Base-by-base conservation (phyloP, 83 land plant species). In the Picea abies region DNA sequence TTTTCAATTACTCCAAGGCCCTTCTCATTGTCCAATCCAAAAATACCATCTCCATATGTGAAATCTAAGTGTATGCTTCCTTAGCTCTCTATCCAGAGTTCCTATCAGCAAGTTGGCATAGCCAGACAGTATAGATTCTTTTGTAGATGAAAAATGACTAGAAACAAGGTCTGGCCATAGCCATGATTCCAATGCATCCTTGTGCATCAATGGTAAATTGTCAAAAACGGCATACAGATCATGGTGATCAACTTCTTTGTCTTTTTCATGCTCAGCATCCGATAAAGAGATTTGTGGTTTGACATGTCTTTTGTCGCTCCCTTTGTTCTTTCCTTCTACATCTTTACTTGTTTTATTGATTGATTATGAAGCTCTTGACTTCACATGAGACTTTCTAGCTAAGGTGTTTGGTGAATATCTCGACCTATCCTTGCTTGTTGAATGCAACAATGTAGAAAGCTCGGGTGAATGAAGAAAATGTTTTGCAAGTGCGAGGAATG, bases 161-260 rank as follows among this genome's bases (percentile, higher is more conserved):
- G 82, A 52, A 29, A 78, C 81, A 76, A 87, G 83, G 66, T 89
- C 81, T 73, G 92, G 87, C 73, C 83, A 90, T 85, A 96, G 77
- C 98, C 99, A 96, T 64, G 98, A 93, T 61, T 97, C 98, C 39
- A 96, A 79, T 70, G 92, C 92, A 68, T 81, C 87, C 52, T 84
- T 84, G 6, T 89, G 44, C 44, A 87, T 88, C 83, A 94, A 68
- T 3, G 76, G 90, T 14, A 44, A 87, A 82, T 78, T 64, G 8
- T 60, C 58, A 83, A 87, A 77, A 67, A 78, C 87, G 64, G 60
- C 71, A 63, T 32, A 26, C 3, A 8, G 71, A 29, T 69, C 44
- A 39, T 49, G 41, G 16, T 15, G n/a, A 64, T 86, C 25, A 62
- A 22, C 52, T 76, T 37, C 73, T 49, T 37, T 62, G 15, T 26